A percentile compares a stretch with the other conserved stretches of the same genome.
Evolutionary conservation across 805 yeast genomes (phyloP).

Genomic region (Metschnikowia gelsemii): DNA sequence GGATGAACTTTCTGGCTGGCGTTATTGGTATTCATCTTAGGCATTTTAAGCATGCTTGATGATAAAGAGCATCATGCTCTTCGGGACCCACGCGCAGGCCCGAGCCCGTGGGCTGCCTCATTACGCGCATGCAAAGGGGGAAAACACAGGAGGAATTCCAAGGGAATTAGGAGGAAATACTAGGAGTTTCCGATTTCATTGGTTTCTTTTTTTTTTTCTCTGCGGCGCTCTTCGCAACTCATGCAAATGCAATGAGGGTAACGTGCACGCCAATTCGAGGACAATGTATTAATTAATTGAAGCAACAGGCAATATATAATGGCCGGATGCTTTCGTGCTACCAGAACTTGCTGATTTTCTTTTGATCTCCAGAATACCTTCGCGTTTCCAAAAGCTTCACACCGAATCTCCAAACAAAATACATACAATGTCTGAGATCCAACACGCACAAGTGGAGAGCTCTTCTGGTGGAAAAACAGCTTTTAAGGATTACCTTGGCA

Average conservation of each 20-base stretch:
- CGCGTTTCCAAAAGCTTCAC: conserved; percentile 1
- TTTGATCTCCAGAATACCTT: conserved; percentile 1
- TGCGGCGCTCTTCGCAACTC: conserved; percentile 10
- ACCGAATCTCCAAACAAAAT: not conserved
- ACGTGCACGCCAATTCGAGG: conserved; percentile 9
- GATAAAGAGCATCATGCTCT: too few species aligned
- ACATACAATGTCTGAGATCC: conserved; percentile 27
- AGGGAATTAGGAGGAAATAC: conserved; percentile 1
- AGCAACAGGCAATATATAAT: conserved; percentile 9
- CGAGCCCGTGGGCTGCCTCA: conserved; percentile 8
- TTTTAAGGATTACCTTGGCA: conserved; percentile 77
- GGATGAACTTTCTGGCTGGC: too few species aligned
- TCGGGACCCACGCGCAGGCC: not conserved
- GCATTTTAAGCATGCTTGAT: too few species aligned
- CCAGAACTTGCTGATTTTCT: too few species aligned
- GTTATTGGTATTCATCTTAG: too few species aligned
- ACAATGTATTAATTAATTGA: conserved; percentile 4
- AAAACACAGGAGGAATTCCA: not conserved
- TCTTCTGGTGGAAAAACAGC: conserved; percentile 76
- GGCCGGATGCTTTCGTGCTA: not conserved
- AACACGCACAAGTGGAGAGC: conserved; percentile 23
- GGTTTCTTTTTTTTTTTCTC: conserved; percentile 7
- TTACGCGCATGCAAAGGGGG: conserved; percentile 5
- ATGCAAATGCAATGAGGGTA: conserved; percentile 6
- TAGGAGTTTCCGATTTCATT: conserved; percentile 4